Evolutionary conservation across 768 basidiomycete species (phyloP).

Genomic region (Saitozyma podzolica): DNA sequence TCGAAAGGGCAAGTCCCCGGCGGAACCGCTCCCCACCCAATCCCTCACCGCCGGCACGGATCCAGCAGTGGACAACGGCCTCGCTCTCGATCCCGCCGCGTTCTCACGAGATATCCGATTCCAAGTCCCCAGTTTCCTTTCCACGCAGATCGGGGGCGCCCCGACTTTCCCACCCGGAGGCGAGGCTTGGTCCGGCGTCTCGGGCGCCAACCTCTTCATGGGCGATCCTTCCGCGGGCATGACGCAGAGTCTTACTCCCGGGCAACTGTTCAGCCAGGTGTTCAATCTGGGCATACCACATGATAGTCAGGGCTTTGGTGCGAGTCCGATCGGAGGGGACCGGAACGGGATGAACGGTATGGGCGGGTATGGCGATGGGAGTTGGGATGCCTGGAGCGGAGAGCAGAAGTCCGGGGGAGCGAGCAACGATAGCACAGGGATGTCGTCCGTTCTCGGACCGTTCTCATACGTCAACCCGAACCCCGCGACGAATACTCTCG

Average conservation of each 20-base stretch:
- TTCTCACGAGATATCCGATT: slow-evolving; percentile 48
- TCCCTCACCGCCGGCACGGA: neutral
- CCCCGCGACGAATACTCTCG: neutral
- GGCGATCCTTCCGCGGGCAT: slow-evolving; percentile 5
- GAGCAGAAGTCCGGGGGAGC: no score
- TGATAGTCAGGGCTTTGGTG: no score
- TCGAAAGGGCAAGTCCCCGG: neutral
- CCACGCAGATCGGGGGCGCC: slow-evolving; percentile 31
- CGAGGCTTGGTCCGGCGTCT: slow-evolving; percentile 50
- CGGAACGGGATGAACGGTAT: neutral
- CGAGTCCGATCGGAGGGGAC: slow-evolving; percentile 6
- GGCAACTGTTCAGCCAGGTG: slow-evolving; percentile 28
- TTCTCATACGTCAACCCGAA: slow-evolving; percentile 16
- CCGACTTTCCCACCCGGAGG: slow-evolving; percentile 50
- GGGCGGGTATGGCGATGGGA: no score
- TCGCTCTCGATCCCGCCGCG: slow-evolving; percentile 47
- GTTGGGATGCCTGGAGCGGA: no score
- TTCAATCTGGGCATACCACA: slow-evolving; percentile 10
- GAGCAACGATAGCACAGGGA: no score
- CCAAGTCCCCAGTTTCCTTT: slow-evolving; percentile 42
- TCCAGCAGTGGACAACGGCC: slow-evolving; percentile 16
- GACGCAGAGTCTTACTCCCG: slow-evolving; percentile 26
- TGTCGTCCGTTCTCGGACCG: no score
- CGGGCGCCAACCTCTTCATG: slow-evolving; percentile 24
- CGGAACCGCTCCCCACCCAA: no score